phyloP scores from a whole-genome alignment of 2,329 filamentous ascomycete genomes.

The Cercospora beticola region DNA sequence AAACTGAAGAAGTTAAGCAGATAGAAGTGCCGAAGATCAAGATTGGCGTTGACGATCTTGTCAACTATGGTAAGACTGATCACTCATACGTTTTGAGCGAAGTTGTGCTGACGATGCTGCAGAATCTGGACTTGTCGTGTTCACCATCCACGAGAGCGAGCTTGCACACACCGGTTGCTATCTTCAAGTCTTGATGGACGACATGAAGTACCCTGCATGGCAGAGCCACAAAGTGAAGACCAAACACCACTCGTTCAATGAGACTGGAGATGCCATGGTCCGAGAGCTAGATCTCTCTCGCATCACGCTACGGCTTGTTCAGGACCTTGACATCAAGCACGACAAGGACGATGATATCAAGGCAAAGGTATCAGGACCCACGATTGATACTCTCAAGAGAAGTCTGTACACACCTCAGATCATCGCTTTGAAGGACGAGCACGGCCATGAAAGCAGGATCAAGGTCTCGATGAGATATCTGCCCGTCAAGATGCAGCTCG shows the following conservation, averaged over 20 bases:
- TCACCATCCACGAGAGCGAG: constrained; percentile 88
- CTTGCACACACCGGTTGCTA: constrained; percentile 73
- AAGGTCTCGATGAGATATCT: constrained; percentile 94
- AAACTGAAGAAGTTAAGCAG: constrained; percentile 45
- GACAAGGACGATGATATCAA: constrained; percentile 70
- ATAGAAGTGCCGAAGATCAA: constrained; percentile 71
- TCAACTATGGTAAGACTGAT: constrained; percentile 65
- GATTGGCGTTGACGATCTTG: constrained; percentile 75
- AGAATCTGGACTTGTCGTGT: constrained; percentile 91
- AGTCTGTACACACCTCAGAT: constrained; percentile 81
- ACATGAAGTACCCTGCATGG: constrained; percentile 90
- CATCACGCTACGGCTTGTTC: constrained; percentile 81
- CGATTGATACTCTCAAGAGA: constrained; percentile 81
- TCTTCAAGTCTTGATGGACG: constrained; percentile 88
- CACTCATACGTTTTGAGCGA: not conserved
- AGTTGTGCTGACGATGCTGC: constrained; percentile 37
- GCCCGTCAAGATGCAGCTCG: constrained; percentile 88
- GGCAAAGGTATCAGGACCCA: constrained; percentile 80
- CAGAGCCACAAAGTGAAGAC: constrained; percentile 72
- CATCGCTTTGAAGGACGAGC: constrained; percentile 73
- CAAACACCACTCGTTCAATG: constrained; percentile 73
- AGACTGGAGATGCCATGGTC: constrained; percentile 92
- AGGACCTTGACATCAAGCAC: constrained; percentile 72
- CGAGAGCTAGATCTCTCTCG: constrained; percentile 96
- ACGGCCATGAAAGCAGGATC: constrained; percentile 74